Evolutionary conservation across 257 asterid species (phyloP).

Genomic region (Solanum paucissectum): DNA sequence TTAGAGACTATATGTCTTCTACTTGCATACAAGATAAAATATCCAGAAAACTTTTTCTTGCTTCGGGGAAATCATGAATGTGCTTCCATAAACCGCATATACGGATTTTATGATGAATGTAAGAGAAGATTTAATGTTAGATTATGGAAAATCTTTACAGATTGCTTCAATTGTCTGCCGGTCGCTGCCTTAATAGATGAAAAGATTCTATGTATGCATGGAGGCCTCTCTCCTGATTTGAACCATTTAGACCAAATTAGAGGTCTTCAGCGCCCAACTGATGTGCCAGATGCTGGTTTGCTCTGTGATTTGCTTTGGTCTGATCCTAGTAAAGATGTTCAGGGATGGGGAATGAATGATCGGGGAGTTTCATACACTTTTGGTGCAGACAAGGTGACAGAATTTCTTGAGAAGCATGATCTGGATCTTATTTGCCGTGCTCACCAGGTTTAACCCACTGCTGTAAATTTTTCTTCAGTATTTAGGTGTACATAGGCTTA

Average conservation of each 20-base stretch:
- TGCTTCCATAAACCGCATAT: conserved; percentile 28
- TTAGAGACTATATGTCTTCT: conserved; percentile 28
- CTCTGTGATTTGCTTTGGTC: conserved; percentile 35
- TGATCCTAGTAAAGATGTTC: conserved; percentile 27
- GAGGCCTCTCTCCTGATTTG: conserved; percentile 30
- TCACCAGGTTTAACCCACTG: conserved; percentile 19
- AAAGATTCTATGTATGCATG: conserved; percentile 30
- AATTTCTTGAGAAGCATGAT: conserved; percentile 21
- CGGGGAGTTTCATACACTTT: conserved; percentile 30
- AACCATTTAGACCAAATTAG: conserved; percentile 23
- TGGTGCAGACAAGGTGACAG: conserved; percentile 30
- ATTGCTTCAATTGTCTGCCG: conserved; percentile 22
- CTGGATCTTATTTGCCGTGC: conserved; percentile 32
- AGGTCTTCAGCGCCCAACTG: conserved; percentile 22
- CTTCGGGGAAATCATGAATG: conserved; percentile 28
- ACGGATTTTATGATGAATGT: conserved; percentile 30
- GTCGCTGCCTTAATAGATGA: conserved; percentile 30
- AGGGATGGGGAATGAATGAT: conserved; percentile 33
- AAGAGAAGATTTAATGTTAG: conserved; percentile 22
- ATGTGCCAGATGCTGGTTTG: conserved; percentile 27
- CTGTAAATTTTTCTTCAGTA: background rate
- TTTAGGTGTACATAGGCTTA: background rate
- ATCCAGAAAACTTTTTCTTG: conserved; percentile 24
- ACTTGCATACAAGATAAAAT: conserved; percentile 27
- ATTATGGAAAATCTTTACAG: conserved; percentile 24